A percentile compares a stretch with the other conserved stretches of the same genome.
Conservation (phyloP, 805 yeast genomes). For the Candida ortonii region DNA sequence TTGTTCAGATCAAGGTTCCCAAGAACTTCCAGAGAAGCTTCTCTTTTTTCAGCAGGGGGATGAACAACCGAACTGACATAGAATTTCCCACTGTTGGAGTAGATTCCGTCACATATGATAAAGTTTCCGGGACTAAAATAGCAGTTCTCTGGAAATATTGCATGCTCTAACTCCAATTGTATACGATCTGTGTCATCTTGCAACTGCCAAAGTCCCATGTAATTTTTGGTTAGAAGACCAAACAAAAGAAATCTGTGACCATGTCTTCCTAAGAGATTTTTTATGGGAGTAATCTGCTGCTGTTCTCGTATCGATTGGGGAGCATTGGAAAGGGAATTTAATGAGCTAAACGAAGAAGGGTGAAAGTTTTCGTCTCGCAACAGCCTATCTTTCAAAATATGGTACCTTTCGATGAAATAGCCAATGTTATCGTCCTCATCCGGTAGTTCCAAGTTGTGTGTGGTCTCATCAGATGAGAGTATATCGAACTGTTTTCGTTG, state of each 20-base stretch:
- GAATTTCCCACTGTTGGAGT: conserved; percentile 67
- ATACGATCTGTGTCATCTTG: conserved; percentile 81
- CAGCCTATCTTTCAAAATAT: conserved; percentile 65
- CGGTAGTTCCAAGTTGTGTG: conserved; percentile 20
- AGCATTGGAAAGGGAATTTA: conserved; percentile 40
- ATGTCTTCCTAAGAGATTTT: conserved; percentile 82
- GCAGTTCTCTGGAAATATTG: conserved; percentile 59
- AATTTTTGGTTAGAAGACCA: conserved; percentile 66
- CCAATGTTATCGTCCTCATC: conserved; percentile 32
- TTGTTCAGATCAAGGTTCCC: conserved; percentile 71
- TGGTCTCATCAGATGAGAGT: conserved; percentile 4
- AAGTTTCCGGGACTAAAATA: conserved; percentile 75
- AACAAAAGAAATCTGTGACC: conserved; percentile 72
- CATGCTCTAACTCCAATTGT: conserved; percentile 60
- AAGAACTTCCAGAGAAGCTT: conserved; percentile 59
- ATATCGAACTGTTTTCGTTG: conserved; percentile 59
- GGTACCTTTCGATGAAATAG: conserved; percentile 53
- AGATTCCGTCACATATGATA: conserved; percentile 81
- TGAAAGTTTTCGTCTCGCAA: conserved; percentile 76
- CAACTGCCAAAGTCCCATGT: conserved; percentile 66
- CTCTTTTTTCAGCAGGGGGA: conserved; percentile 84
- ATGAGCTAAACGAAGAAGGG: conserved; percentile 41
- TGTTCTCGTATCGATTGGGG: conserved; percentile 11
- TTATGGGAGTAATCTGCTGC: conserved; percentile 61
- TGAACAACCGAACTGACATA: conserved; percentile 76